Base-by-base conservation (phyloP, 164 flowering plant species). In the Tetracentron sinense region DNA sequence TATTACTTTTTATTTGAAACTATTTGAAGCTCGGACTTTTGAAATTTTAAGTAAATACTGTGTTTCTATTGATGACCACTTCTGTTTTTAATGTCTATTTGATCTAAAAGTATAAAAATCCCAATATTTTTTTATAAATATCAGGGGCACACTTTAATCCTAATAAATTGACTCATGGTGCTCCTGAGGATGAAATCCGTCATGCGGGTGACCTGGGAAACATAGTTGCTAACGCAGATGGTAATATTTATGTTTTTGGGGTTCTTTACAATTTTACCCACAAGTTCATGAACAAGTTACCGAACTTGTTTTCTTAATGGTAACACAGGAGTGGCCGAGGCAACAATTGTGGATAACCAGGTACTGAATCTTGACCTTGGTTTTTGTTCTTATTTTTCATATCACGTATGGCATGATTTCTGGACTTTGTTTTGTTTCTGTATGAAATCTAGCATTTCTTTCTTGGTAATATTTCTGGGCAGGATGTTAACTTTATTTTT, bases 171-270 rank as follows among this genome's bases (percentile, higher is more conserved):
- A 90, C 96, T 58, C 97, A 93, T 70, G 98, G 98, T 67, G 97
- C 96, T 85, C 98, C 94, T 68, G 86, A 75, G 49, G 97, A 93
- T 68, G 83, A 88, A 78, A 52, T 84, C 78, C 94, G 98, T 53
- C 98, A 93, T 85, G 96, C 96, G 94, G 98, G 98, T 72, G 96
- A 92, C 93, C 96, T 90, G 98, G 98, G 96, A 88, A 92, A 92
- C 98, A 90, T 90, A 77, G 67, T 85, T 75, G 98, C 98, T 38
- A 85, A 87, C 66, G 83, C 92, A 25, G 86, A 90, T 64, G 98
- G 96, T 89, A 83, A 63, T 16, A 31, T 52, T 64, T 65, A 14
- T 16, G 1, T 27, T 55, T 22, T 42, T 57, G 14, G 2, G n/a
- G n/a, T n/a, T n/a, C n/a, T n/a, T n/a, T 20, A 16, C 35, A n/a